A percentile compares a stretch with the other conserved stretches of the same genome.
Conservation (phyloP, 805 yeast genomes). For the Ogataea ramenticola region DNA sequence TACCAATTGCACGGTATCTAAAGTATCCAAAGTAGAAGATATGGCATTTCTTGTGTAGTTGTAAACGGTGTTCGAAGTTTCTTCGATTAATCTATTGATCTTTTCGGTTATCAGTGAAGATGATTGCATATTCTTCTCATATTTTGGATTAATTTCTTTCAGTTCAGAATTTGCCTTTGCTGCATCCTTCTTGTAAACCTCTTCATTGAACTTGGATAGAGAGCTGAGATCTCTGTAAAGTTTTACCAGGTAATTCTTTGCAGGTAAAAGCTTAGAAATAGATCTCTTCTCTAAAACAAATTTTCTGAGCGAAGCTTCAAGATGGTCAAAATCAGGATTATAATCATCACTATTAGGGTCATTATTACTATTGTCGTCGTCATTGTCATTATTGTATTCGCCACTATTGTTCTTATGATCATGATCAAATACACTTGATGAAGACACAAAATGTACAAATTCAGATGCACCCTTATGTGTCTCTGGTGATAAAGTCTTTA, state of each 20-base stretch:
- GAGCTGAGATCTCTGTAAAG: conserved; percentile 56
- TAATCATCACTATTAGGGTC: conserved; percentile 22
- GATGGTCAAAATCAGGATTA: conserved; percentile 67
- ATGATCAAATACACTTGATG: conserved; percentile 37
- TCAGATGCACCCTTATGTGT: conserved; percentile 84
- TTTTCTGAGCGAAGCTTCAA: conserved; percentile 78
- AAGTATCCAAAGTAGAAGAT: conserved; percentile 39
- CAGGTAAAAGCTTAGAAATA: conserved; percentile 83
- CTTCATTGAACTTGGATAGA: conserved; percentile 57
- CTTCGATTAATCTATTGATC: conserved; percentile 59
- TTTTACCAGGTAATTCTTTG: conserved; percentile 76
- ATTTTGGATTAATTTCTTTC: conserved; percentile 53
- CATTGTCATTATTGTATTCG: conserved; percentile 25
- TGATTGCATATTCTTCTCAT: conserved; percentile 43
- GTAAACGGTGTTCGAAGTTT: conserved; percentile 49
- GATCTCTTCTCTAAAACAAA: conserved; percentile 88
- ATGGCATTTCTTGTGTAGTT: conserved; percentile 51
- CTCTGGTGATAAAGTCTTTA: conserved; percentile 79
- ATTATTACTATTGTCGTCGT: conserved; percentile 29
- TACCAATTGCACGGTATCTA: conserved; percentile 33
- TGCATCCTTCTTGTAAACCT: conserved; percentile 43
- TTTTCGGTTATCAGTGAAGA: conserved; percentile 50
- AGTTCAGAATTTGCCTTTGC: conserved; percentile 42
- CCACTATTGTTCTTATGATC: conserved; percentile 30
- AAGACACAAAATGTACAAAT: conserved; percentile 87